These are phyloP conservation scores for Telopea speciosissima DNA, from an alignment of 177 flowering plant species.

Conservation along the genomic window DNA sequence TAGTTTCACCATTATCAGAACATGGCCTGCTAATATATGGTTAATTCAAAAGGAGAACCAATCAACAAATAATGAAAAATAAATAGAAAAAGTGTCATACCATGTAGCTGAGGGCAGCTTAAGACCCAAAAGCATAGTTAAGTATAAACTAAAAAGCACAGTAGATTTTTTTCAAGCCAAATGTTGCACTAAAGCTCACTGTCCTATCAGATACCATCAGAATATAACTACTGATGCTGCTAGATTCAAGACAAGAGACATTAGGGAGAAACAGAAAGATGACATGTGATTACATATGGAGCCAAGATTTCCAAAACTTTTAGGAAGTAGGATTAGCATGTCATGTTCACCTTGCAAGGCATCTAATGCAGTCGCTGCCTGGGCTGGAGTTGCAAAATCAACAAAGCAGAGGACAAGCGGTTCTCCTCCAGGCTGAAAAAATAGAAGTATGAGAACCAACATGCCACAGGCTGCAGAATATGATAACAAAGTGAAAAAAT, in stretches of 20 bases:
- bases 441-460: slow-evolving; percentile 4
- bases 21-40: no score
- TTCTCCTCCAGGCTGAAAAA: slow-evolving; percentile 69
- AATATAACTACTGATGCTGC: slow-evolving; percentile 1
- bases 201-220: neutral
- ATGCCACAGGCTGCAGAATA: neutral
- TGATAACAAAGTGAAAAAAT: slow-evolving; percentile 3
- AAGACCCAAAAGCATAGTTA: neutral
- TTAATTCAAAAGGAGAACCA: neutral
- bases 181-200: neutral
- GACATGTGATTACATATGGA: slow-evolving; percentile 8
- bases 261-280: slow-evolving; percentile 7
- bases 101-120: neutral
- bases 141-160: neutral
- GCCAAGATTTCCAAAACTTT: slow-evolving; percentile 4
- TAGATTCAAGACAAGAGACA: slow-evolving; percentile 9
- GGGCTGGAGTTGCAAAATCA: slow-evolving; percentile 65
- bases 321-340: slow-evolving; percentile 10
- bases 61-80: neutral
- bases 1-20: neutral
- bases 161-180: neutral
- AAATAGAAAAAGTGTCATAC: neutral
- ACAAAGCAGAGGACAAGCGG: slow-evolving; percentile 84
- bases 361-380: slow-evolving; percentile 83
- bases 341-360: slow-evolving; percentile 77